These are phyloP conservation scores for Sphagnum fallax DNA, from an alignment of 228 moss, liverwort and hornwort genomes.

Conservation along the genomic window DNA sequence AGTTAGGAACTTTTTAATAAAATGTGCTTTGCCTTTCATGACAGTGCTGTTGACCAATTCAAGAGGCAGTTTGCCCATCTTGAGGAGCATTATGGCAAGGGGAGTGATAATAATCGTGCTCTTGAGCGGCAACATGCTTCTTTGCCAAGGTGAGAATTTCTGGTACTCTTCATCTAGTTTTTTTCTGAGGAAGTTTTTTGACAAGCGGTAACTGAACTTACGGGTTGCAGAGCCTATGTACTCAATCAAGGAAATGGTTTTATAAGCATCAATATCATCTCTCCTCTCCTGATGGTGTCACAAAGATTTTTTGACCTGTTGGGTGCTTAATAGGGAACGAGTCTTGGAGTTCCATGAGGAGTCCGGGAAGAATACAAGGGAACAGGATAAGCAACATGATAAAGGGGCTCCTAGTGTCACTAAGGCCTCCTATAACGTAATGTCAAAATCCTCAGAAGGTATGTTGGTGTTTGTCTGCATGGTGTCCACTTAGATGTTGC, in stretches of 20 bases:
- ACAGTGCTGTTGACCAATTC: conserved; percentile 98
- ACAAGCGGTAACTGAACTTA: too few species aligned
- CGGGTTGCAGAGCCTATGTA: too few species aligned
- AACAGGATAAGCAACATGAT: conserved; percentile 69
- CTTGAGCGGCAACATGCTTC: conserved; percentile 96
- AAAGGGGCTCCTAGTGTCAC: conserved; percentile 32
- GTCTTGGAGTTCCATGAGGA: conserved; percentile 95
- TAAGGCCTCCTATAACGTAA: conserved; percentile 2
- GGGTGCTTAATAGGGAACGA: conserved; percentile 64
- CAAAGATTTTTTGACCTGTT: too few species aligned
- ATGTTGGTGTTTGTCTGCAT: not conserved
- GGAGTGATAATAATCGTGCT: conserved; percentile 50
- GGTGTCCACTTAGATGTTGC: too few species aligned
- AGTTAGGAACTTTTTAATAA: too few species aligned
- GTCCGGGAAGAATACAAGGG: conserved; percentile 67
- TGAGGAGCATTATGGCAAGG: conserved; percentile 95
- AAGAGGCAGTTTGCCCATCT: conserved; percentile 97
- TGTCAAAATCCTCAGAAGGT: conserved; percentile 52
- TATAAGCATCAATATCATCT: too few species aligned
- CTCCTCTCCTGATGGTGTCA: too few species aligned
- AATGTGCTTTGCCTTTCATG: not conserved
- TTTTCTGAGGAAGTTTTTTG: too few species aligned
- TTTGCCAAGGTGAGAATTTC: conserved; percentile 60
- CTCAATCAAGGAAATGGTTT: too few species aligned
- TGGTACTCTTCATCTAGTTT: too few species aligned